Evolutionary conservation across 2,329 filamentous ascomycete species (phyloP), one percentile per base, ranked within the genome.

Genomic region (Alternaria incomplexa): DNA sequence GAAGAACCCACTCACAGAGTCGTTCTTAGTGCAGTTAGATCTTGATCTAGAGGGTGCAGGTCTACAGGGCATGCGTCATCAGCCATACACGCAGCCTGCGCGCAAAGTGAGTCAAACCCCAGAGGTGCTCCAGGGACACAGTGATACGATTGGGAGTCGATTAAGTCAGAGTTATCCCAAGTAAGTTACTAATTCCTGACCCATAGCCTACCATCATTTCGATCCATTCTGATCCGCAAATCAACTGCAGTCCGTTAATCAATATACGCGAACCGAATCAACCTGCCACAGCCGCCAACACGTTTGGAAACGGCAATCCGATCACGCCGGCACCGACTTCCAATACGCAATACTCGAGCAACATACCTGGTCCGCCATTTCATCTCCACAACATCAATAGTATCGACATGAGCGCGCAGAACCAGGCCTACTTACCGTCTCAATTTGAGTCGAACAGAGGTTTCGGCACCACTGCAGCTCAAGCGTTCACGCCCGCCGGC

Each of bases 11-110:
- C 84, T 99, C 53, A 97, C 95, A 0, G 94, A 97, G 76, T 97
- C 95, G 0, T 98, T 98, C 81, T 83, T 98, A 36, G 92, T 96
- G 4, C 96, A 98, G 78, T 84, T 98, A 6, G 93, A 98, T 69
- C 91, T 97, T 15, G 96, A 99, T 74, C 85, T 98, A 5, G 92
- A 96, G 77, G 89, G 88, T 11, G 84, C 93, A 25, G 88, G 89
- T 12, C 80, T 89, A 5, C 54, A 59, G 12, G 73, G 71, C 20
- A 36, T 75, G 23, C 64, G 84, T 86, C 61, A 85, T 86, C 69
- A 89, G 88, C 67, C 88, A 85, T 9, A 69, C 47, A 36, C 62
- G 23, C 68, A 70, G 36, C 62, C 69, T 6, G 64, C 66, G n/a
- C 48, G 51, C 17, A 60, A 62, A 43, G 67, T 65, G 52, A 66